Base-by-base conservation (phyloP, 225 moss, liverwort and hornwort species). In the Pleurozium schreberi region DNA sequence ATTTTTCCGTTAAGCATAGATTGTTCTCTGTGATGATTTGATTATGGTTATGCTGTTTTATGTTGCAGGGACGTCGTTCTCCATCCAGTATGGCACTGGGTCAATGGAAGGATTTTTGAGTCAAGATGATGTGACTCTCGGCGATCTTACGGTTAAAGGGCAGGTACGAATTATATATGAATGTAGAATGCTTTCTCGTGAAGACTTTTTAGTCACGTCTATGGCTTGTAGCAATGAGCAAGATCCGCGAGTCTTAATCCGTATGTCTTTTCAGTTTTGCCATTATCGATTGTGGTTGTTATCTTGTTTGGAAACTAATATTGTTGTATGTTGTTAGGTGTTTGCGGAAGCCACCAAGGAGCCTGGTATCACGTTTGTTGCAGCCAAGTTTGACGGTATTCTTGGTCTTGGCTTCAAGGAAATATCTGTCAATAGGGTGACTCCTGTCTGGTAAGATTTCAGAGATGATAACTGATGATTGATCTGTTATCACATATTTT, bases 321-420 rank as follows among this genome's bases (percentile, higher is more conserved):
- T 26, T 86, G 22, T 43, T 85, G 85, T 43, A 12, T 42, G 74
- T 67, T 28, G 38, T 73, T 83, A 97, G 96, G 96, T 93, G 75
- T 98, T 98, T 86, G 97, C 96, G 31, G 97, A 98, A 93, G 97
- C 97, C 42, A 98, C 97, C 18, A 96, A 96, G 90, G 97, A 98
- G 86, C 97, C 97, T 55, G 97, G 96, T 15, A 59, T 96, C 75
- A 91, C 96, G 4, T 98, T 98, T 63, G 83, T 96, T 42, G 95
- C 95, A 82, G 96, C 97, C 25, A 98, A 96, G 85, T 96, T 98
- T 79, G 97, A 98, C 87, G 96, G 97, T 31, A 95, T 98, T 80
- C 93, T 98, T 61, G 97, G 97, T 80, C 90, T 98, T 89, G 96
- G 96, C 30, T 98, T 98, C 57, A 91, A 96, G 92, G 97, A 98